phyloP scores from a whole-genome alignment of 805 yeast genomes.

The Cyberlindnera lachancei region DNA sequence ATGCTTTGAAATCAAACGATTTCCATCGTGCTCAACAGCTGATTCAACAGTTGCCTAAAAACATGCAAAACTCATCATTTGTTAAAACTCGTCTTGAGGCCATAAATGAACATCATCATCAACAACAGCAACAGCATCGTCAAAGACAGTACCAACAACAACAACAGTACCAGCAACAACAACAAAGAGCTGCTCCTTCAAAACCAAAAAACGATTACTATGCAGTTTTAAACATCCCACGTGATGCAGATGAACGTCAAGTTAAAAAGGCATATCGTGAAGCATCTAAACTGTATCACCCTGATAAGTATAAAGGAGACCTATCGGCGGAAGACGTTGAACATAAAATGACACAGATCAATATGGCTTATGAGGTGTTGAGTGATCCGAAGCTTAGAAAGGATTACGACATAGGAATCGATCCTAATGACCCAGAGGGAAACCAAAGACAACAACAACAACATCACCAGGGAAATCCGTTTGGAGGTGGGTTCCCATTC shows the following conservation, averaged over 20 bases:
- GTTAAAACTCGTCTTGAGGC: constrained; percentile 25
- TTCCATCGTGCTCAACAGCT: constrained; percentile 32
- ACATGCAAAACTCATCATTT: constrained; percentile 29
- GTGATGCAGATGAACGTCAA: constrained; percentile 60
- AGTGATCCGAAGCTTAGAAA: constrained; percentile 56
- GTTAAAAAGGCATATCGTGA: constrained; percentile 77
- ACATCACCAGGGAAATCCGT: constrained; percentile 2
- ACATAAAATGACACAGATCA: constrained; percentile 82
- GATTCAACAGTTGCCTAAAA: constrained; percentile 32
- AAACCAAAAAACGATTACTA: constrained; percentile 61
- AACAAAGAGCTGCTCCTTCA: constrained; percentile 24
- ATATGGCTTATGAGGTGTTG: constrained; percentile 85
- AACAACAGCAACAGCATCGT: constrained; percentile 41
- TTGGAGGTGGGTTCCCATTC: constrained; percentile 3
- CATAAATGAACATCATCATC: constrained; percentile 16
- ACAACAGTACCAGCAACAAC: constrained; percentile 31
- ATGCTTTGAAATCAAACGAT: constrained; percentile 18
- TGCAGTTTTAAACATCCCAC: constrained; percentile 61
- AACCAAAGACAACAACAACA: constrained; percentile 3
- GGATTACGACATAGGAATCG: constrained; percentile 49
- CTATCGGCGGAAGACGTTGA: constrained; percentile 64
- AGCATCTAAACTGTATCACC: constrained; percentile 77
- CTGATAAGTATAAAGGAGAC: constrained; percentile 80
- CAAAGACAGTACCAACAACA: constrained; percentile 33
- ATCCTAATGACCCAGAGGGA: constrained; percentile 36